phyloP scores from a whole-genome alignment of 2,329 filamentous ascomycete species.

The Aspergillus phoenicis region DNA sequence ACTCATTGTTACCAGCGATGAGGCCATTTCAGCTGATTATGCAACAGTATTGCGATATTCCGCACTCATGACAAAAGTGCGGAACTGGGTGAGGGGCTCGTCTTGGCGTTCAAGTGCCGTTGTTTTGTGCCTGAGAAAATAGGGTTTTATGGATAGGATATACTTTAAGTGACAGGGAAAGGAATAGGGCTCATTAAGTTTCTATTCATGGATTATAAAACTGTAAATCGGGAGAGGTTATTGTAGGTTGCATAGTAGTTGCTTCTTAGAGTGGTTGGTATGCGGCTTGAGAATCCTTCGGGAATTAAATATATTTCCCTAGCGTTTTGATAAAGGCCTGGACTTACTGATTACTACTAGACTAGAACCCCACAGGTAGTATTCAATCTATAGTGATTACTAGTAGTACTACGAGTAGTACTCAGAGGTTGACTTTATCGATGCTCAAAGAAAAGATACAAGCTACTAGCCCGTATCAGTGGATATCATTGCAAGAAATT shows the following conservation, averaged over 20 bases:
- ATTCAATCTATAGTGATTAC: too few relatives aligned
- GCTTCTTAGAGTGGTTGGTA: not conserved
- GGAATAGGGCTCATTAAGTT: too few relatives aligned
- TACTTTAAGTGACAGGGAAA: not conserved
- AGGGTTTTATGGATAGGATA: too few relatives aligned
- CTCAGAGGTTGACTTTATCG: too few relatives aligned
- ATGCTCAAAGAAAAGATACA: not conserved
- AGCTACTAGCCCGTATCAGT: not conserved
- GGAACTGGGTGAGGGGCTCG: conserved; percentile 15
- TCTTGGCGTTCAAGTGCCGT: not conserved
- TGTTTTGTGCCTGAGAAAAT: too few relatives aligned
- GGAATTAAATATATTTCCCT: not conserved
- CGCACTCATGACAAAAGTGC: conserved; percentile 30
- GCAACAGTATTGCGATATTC: conserved; percentile 18
- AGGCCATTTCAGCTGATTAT: conserved; percentile 8
- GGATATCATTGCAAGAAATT: not conserved
- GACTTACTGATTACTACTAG: too few relatives aligned
- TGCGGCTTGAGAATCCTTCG: not conserved
- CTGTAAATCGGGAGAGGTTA: not conserved
- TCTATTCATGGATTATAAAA: too few relatives aligned
- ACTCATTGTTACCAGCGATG: not conserved
- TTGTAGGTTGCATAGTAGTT: not conserved
- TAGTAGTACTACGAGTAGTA: too few relatives aligned
- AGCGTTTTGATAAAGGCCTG: too few relatives aligned
- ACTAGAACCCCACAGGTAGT: too few relatives aligned